Conservation (phyloP, 2,329 filamentous ascomycete species). For the Colletotrichum abscissum region DNA sequence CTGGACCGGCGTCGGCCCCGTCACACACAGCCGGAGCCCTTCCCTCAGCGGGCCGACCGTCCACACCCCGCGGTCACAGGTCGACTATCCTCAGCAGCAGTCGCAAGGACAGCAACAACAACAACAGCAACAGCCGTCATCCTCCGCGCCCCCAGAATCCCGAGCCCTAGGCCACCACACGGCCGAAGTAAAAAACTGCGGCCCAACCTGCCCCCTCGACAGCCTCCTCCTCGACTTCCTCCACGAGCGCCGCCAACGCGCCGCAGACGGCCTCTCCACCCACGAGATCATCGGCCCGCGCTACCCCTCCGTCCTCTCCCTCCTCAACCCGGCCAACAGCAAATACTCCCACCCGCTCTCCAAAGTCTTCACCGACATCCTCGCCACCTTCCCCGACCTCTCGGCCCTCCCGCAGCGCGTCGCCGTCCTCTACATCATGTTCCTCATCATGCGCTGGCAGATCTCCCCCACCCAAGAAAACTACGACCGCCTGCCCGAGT, state of each 20-base stretch:
- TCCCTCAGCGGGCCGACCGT: slow-evolving; percentile 47
- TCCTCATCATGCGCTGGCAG: slow-evolving; percentile 87
- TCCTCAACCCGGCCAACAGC: slow-evolving; percentile 77
- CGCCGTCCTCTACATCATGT: slow-evolving; percentile 87
- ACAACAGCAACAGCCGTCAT: not conserved
- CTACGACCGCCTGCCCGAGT: slow-evolving; percentile 81
- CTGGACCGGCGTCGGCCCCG: slow-evolving; percentile 54
- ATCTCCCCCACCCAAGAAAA: slow-evolving; percentile 83
- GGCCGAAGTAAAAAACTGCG: slow-evolving; percentile 67
- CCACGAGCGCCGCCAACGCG: slow-evolving; percentile 73
- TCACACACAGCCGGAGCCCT: slow-evolving; percentile 74
- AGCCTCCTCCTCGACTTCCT: slow-evolving; percentile 84
- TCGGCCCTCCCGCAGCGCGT: slow-evolving; percentile 83
- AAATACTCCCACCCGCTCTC: slow-evolving; percentile 80
- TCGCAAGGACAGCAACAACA: not conserved
- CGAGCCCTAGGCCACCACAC: slow-evolving; percentile 1
- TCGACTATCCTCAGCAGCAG: slow-evolving; percentile 7
- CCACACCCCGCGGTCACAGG: slow-evolving; percentile 21
- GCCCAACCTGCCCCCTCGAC: slow-evolving; percentile 82
- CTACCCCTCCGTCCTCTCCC: slow-evolving; percentile 82
- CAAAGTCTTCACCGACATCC: slow-evolving; percentile 86
- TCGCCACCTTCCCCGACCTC: slow-evolving; percentile 85
- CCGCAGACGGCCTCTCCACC: slow-evolving; percentile 71
- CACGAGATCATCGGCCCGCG: slow-evolving; percentile 78
- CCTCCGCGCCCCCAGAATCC: slow-evolving; percentile 7